phyloP scores from a whole-genome alignment of 148 eudicot genomes.

The Suaeda aralocaspica region DNA sequence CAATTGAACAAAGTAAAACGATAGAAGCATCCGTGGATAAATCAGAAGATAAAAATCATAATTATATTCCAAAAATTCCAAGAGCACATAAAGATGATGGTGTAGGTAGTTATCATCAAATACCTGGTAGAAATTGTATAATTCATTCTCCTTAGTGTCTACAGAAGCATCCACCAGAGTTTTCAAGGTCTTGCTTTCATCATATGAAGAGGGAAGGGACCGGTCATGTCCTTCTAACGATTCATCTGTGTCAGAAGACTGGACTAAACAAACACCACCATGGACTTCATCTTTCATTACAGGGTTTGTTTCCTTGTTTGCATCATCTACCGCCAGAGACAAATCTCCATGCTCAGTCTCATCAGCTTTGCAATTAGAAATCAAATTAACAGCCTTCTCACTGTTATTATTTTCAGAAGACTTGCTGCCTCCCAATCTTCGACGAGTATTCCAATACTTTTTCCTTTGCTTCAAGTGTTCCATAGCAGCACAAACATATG shows the following conservation, averaged over 20 bases:
- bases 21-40: not conserved
- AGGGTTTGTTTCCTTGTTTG: constrained; percentile 25
- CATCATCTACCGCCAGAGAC: constrained; percentile 25
- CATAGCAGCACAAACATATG: constrained; percentile 89
- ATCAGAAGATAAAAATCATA: not conserved
- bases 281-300: constrained; percentile 22
- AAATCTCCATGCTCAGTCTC: constrained; percentile 21
- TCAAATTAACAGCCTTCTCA: constrained; percentile 15
- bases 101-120: not conserved
- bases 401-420: constrained; percentile 22
- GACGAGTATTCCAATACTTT: constrained; percentile 65
- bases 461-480: constrained; percentile 79
- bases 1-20: not conserved
- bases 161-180: constrained; percentile 28
- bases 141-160: constrained; percentile 49
- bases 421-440: constrained; percentile 21
- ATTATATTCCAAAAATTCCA: not conserved
- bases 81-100: not conserved
- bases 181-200: constrained; percentile 40
- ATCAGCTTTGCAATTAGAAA: constrained; percentile 19
- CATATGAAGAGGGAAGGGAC: constrained; percentile 40
- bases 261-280: constrained; percentile 30
- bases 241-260: constrained; percentile 45
- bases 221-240: constrained; percentile 37
- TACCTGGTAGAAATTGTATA: constrained; percentile 92